These are phyloP conservation scores for Jacaranda copaia DNA, from an alignment of 257 asterid genomes.

Conservation along the genomic window DNA sequence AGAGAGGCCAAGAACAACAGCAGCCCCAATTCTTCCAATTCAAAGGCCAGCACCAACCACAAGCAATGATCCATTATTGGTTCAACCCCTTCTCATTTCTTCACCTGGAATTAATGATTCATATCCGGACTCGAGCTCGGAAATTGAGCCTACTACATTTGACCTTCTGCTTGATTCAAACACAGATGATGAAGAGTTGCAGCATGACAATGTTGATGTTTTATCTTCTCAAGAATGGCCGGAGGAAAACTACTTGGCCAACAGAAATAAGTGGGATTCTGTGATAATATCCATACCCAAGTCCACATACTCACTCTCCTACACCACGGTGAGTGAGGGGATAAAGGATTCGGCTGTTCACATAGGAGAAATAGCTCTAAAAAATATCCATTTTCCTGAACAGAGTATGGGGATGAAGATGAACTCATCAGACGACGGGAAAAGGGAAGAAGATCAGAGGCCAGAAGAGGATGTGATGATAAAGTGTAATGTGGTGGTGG, in stretches of 20 bases:
- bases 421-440: too few species aligned
- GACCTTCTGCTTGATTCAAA: too few species aligned
- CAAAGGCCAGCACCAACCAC: background rate
- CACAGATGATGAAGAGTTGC: too few species aligned
- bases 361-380: background rate
- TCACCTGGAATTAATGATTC: background rate
- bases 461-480: too few species aligned
- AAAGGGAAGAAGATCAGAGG: too few species aligned
- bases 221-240: background rate
- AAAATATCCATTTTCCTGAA: too few species aligned
- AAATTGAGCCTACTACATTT: too few species aligned
- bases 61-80: background rate
- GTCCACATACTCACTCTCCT: background rate
- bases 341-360: background rate
- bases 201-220: too few species aligned
- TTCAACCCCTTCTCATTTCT: background rate
- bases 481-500: too few species aligned
- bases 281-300: background rate
- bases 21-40: constrained; percentile 11
- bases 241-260: background rate
- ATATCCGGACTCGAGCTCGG: background rate
- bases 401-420: too few species aligned
- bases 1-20: background rate
- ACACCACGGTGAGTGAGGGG: background rate
- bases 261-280: background rate